Conservation (phyloP, 2,329 filamentous ascomycete genomes). For the Alternaria rosae region DNA sequence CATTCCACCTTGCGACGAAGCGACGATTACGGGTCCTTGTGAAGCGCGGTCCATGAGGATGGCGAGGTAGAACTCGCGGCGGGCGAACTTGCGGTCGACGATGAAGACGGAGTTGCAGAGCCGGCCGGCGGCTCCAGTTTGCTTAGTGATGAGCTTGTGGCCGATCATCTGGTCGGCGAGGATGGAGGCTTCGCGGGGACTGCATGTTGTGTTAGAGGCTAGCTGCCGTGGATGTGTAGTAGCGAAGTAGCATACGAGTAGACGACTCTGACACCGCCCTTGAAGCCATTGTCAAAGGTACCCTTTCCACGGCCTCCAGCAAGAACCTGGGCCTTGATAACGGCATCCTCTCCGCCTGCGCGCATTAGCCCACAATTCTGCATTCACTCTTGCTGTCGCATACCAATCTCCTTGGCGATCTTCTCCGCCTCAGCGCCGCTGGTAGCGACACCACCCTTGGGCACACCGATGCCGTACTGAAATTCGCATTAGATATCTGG, state of each 20-base stretch:
- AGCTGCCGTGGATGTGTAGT: not conserved
- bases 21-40: slow-evolving; percentile 93
- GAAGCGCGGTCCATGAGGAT: slow-evolving; percentile 96
- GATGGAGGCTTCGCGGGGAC: slow-evolving; percentile 90
- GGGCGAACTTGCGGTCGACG: slow-evolving; percentile 99
- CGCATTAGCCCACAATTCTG: slow-evolving; percentile 38
- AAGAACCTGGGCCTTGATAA: slow-evolving; percentile 99
- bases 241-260: slow-evolving; percentile 72
- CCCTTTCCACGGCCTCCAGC: slow-evolving; percentile 98
- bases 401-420: slow-evolving; percentile 88
- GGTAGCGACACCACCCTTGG: slow-evolving; percentile 86
- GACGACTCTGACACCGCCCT: slow-evolving; percentile 97
- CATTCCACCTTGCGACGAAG: slow-evolving; percentile 98
- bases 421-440: slow-evolving; percentile 86
- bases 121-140: slow-evolving; percentile 91
- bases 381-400: slow-evolving; percentile 29
- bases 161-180: slow-evolving; percentile 99
- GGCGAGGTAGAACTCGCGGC: slow-evolving; percentile 98
- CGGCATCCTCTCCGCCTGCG: slow-evolving; percentile 84
- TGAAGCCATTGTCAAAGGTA: slow-evolving; percentile 96
- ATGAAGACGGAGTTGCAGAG: slow-evolving; percentile 98
- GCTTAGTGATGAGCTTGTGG: slow-evolving; percentile 99
- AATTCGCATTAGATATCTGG: slow-evolving; percentile 33
- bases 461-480: slow-evolving; percentile 93
- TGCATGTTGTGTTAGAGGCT: slow-evolving; percentile 41